phyloP scores from a whole-genome alignment of 192 early-diverging fungal genomes.

The Umbelopsis sp. region DNA sequence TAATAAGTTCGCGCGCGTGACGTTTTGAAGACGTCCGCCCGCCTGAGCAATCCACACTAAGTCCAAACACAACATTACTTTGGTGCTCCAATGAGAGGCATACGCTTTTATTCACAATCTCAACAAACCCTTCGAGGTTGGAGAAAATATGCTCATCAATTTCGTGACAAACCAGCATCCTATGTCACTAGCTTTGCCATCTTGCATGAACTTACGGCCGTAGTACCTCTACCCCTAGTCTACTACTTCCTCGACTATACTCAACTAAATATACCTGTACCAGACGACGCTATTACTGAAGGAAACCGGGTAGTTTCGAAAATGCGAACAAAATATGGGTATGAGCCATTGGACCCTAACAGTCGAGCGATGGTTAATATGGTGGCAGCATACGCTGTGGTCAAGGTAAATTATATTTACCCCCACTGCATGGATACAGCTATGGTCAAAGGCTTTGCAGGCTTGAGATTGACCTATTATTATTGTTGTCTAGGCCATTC shows the following conservation, averaged over 20 bases:
- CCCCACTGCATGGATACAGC: background rate
- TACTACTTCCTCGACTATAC: slow-evolving; percentile 65
- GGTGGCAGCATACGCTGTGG: slow-evolving; percentile 79
- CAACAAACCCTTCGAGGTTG: slow-evolving; percentile 30
- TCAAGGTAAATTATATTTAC: slow-evolving; percentile 60
- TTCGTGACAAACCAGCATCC: slow-evolving; percentile 67
- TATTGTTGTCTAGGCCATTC: slow-evolving; percentile 40
- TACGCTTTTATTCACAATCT: slow-evolving; percentile 11
- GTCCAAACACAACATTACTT: background rate
- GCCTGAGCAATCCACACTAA: background rate
- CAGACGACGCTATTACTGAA: slow-evolving; percentile 64
- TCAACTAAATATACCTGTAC: slow-evolving; percentile 64
- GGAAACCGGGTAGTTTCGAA: slow-evolving; percentile 58
- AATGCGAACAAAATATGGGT: slow-evolving; percentile 60
- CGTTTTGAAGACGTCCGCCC: slow-evolving; percentile 11
- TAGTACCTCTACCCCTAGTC: slow-evolving; percentile 74
- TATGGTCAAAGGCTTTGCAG: no score
- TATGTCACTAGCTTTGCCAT: slow-evolving; percentile 75
- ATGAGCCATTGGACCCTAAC: slow-evolving; percentile 41
- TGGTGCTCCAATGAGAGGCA: background rate
- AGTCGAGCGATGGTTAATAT: slow-evolving; percentile 68
- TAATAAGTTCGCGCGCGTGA: slow-evolving; percentile 7
- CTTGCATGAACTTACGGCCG: slow-evolving; percentile 88
- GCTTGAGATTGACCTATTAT: background rate
- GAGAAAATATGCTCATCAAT: slow-evolving; percentile 54